Conservation (phyloP, 2,329 filamentous ascomycete species). For the Pezicula carpinea region DNA sequence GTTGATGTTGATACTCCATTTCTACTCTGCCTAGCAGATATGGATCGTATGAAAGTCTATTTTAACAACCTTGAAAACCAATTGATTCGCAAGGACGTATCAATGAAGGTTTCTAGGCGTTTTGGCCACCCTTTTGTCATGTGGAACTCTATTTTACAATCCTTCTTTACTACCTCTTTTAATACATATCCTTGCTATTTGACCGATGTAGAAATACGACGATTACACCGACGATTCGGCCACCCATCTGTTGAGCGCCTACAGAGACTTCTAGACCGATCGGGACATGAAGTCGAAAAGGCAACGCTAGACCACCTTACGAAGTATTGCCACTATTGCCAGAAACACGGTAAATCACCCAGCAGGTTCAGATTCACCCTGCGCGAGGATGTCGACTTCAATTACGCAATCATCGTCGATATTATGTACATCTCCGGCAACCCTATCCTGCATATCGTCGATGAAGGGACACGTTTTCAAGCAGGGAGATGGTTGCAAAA, state of each 20-base stretch:
- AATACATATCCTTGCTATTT: neutral
- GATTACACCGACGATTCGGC: neutral
- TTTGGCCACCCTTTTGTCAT: conserved; percentile 2
- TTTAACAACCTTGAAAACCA: conserved; percentile 4
- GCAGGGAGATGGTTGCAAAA: conserved; percentile 1
- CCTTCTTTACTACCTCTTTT: neutral
- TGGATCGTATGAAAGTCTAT: conserved; percentile 4
- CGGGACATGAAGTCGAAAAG: neutral
- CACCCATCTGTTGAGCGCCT: neutral
- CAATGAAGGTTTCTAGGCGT: neutral
- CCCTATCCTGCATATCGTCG: conserved; percentile 1
- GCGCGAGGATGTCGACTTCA: conserved; percentile 2
- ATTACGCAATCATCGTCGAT: conserved; percentile 5
- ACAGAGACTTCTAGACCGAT: neutral
- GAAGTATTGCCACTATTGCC: conserved; percentile 1
- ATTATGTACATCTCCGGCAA: conserved; percentile 5
- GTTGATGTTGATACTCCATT: conserved; percentile 5
- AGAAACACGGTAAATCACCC: conserved; percentile 1
- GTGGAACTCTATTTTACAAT: conserved; percentile 1
- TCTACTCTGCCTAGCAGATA: conserved; percentile 4
- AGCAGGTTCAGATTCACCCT: conserved; percentile 5
- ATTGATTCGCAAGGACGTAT: neutral
- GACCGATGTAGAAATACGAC: neutral
- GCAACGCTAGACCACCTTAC: neutral
- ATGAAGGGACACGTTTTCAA: conserved; percentile 1